Percentiles rank a stretch among this genome's conserved stretches.
phyloP scores from a whole-genome alignment of 352 stramenopile genomes.

The Globisporangium irregulare region DNA sequence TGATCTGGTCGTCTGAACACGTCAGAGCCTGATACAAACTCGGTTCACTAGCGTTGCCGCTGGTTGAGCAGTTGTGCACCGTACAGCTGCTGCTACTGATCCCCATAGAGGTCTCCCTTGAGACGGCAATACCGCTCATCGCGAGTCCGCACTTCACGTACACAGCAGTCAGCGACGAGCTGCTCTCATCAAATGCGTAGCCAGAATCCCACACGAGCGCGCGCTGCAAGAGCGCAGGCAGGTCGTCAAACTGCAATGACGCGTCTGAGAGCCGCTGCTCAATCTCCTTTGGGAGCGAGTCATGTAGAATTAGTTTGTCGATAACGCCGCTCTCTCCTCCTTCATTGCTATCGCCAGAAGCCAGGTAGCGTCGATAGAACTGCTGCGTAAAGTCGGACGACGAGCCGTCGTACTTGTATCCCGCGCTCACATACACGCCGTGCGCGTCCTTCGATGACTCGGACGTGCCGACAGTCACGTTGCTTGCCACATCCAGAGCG shows the following conservation, averaged over 20 bases:
- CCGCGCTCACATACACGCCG: constrained; percentile 13
- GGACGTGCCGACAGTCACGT: not conserved
- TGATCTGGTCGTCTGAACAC: constrained; percentile 21
- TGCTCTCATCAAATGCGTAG: constrained; percentile 16
- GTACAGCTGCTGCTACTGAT: constrained; percentile 19
- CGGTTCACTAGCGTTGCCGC: not conserved
- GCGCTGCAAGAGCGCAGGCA: constrained; percentile 27
- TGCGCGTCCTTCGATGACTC: constrained; percentile 14
- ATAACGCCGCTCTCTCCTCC: not conserved
- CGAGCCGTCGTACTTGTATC: constrained; percentile 26
- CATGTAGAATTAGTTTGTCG: constrained; percentile 1
- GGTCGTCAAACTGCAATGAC: constrained; percentile 20
- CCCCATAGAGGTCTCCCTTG: not conserved
- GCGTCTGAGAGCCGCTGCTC: constrained; percentile 19
- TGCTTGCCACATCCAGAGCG: not conserved
- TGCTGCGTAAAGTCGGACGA: constrained; percentile 36
- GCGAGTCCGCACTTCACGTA: constrained; percentile 25
- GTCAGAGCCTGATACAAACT: constrained; percentile 14
- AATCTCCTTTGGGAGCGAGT: constrained; percentile 19
- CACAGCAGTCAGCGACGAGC: constrained; percentile 16
- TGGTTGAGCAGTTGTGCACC: constrained; percentile 17
- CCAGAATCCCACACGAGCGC: constrained; percentile 39
- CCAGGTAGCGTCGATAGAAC: constrained; percentile 24
- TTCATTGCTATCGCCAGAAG: not conserved
- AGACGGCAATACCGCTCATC: constrained; percentile 37